These are phyloP conservation scores for Alternaria sp. DNA, from an alignment of 2,329 filamentous ascomycete genomes.

Conservation along the genomic window DNA sequence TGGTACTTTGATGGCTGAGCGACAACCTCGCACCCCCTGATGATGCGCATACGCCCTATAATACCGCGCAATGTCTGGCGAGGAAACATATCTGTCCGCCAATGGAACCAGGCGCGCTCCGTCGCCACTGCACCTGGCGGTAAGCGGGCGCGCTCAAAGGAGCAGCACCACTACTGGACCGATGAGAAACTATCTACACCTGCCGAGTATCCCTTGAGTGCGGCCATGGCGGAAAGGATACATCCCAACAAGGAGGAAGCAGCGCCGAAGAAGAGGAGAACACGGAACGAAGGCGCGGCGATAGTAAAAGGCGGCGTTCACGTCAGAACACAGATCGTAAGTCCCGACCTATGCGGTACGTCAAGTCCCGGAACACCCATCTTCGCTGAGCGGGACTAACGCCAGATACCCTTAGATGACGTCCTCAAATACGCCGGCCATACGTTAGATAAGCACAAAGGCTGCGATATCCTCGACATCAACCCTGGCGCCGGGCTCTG, in stretches of 20 bases:
- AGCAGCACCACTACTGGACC: constrained; percentile 11
- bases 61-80: constrained; percentile 12
- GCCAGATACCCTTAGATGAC: constrained; percentile 61
- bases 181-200: constrained; percentile 19
- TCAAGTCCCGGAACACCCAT: constrained; percentile 22
- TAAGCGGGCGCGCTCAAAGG: constrained; percentile 1
- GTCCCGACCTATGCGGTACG: constrained; percentile 54
- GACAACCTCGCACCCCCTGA: constrained; percentile 13
- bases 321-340: constrained; percentile 49
- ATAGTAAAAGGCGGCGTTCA: constrained; percentile 2
- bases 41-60: constrained; percentile 25
- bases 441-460: constrained; percentile 71
- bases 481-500: constrained; percentile 82
- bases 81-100: neutral
- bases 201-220: constrained; percentile 22
- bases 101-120: constrained; percentile 8
- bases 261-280: constrained; percentile 2
- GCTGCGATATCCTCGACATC: constrained; percentile 86
- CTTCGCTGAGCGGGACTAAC: constrained; percentile 13
- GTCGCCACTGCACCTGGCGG: constrained; percentile 1
- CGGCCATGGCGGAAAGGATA: constrained; percentile 11
- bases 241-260: constrained; percentile 13
- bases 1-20: neutral
- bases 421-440: constrained; percentile 72
- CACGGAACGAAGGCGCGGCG: neutral